A percentile compares a stretch with the other conserved stretches of the same genome.
phyloP scores from a whole-genome alignment of 257 asterid genomes.

The Nicotiana benthamiana region DNA sequence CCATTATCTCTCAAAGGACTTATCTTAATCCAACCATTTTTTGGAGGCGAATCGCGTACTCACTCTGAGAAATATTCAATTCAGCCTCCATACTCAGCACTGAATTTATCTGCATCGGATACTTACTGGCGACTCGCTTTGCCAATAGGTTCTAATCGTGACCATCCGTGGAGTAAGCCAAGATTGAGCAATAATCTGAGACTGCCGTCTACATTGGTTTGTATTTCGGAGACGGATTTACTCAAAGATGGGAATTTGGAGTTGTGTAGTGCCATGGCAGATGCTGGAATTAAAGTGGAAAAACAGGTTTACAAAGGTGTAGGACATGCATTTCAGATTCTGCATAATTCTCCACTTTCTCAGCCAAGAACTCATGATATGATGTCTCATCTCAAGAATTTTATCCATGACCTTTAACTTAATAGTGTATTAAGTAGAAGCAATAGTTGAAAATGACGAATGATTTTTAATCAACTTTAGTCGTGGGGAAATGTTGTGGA shows the following conservation, averaged over 20 bases:
- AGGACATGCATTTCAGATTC: conserved; percentile 12
- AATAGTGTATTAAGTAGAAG: no score
- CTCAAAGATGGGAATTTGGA: conserved; percentile 3
- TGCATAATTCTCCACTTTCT: conserved; percentile 8
- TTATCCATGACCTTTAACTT: background rate
- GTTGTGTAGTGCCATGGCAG: background rate
- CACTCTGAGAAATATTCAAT: conserved; percentile 17
- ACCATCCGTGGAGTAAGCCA: conserved; percentile 29
- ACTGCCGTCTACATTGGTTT: background rate
- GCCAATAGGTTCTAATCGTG: conserved; percentile 12
- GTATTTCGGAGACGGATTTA: conserved; percentile 8
- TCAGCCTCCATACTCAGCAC: conserved; percentile 15
- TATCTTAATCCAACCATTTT: conserved; percentile 25
- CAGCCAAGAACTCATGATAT: conserved; percentile 9
- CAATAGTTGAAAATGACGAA: background rate
- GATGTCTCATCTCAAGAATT: conserved; percentile 2
- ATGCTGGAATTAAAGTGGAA: background rate
- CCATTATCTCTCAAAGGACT: conserved; percentile 26
- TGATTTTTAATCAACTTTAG: background rate
- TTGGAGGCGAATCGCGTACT: conserved; percentile 19
- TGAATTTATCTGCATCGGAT: conserved; percentile 12
- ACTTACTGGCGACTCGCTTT: conserved; percentile 24
- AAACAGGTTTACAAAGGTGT: conserved; percentile 8
- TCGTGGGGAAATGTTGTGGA: background rate
- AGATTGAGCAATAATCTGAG: background rate